A percentile compares a stretch with the other conserved stretches of the same genome.
phyloP scores from a whole-genome alignment of 352 stramenopile genomes.

The Aphanomyces stellatus region DNA sequence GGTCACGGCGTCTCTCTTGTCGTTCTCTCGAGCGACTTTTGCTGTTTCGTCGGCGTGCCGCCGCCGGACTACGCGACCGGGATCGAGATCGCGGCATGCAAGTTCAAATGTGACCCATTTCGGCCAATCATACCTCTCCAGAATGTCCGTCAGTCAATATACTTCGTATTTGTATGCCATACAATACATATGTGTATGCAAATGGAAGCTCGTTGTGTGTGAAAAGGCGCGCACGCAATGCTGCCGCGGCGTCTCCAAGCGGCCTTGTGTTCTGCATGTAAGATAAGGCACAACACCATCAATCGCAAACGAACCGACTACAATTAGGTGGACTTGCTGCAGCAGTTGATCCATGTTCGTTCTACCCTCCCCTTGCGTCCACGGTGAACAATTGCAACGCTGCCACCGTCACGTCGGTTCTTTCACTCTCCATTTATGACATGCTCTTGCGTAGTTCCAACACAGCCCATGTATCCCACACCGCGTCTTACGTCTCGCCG shows the following conservation, averaged over 20 bases:
- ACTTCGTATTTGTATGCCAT: too few relatives aligned
- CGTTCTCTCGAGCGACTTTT: neutral
- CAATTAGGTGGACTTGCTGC: too few relatives aligned
- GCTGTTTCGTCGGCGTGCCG: too few relatives aligned
- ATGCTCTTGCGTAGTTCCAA: neutral
- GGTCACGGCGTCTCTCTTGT: neutral
- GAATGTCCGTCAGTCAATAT: too few relatives aligned
- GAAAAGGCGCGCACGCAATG: too few relatives aligned
- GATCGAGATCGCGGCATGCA: neutral
- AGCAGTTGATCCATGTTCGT: neutral
- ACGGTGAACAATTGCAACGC: neutral
- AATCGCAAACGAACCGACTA: too few relatives aligned
- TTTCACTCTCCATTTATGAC: neutral
- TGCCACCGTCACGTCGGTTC: neutral
- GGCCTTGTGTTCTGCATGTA: too few relatives aligned
- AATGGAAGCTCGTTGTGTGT: too few relatives aligned
- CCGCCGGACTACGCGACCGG: neutral
- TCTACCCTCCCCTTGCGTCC: neutral
- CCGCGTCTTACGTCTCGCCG: neutral
- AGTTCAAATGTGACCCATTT: neutral
- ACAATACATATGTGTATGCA: too few relatives aligned
- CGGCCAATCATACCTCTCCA: neutral
- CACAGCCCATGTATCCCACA: slow-evolving; percentile 14
- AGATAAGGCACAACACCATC: too few relatives aligned
- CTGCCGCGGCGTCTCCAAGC: too few relatives aligned